Evolutionary conservation across 352 stramenopile species (phyloP), one percentile per base, ranked within the genome.

Genomic region (Blastocystis sp.): DNA sequence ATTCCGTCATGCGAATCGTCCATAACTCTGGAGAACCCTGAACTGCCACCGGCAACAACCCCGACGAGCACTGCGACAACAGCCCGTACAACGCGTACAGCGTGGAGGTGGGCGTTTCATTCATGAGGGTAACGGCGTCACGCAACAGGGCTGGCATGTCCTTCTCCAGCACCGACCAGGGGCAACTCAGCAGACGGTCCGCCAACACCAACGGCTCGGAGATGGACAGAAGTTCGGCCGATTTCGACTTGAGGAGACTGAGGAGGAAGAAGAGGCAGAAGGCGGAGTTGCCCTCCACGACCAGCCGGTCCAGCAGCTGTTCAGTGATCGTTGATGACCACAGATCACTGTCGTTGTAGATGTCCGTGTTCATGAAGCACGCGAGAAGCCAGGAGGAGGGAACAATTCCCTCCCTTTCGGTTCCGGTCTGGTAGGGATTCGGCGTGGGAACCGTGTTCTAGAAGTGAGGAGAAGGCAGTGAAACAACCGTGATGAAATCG

Each of bases 371-470:
- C 7, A 69, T 28, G 45, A 84, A 84, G 40, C 38, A 9, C 17
- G 21, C 21, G 40, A 84, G 53, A 11, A 84, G n/a, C 74, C 74
- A 84, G 9, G 74, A 14, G 1, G 74, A 43, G 21, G 74, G 74
- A 70, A 84, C 19, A 5, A 70, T 17, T 9, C 74, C 74, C 23
- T 28, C 45, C 21, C 19, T 17, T 14, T 34, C 56, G 21, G 17
- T 34, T 11, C 21, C 9, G 11, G 23, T 48, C 34, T 69, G 38
- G 45, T 66, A 67, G 34, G 74, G 23, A 5, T 38, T 52, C 17
- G 21, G n/a, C 21, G 34, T 2, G 0, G 28, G 9, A 14, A 21
- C 21, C 5, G 41, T 52, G 48, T 28, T 84, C 74, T 67, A 59
- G 23, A 14, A 38, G 48, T 56, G 21, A 40, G 14, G 65, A 64